Percentiles rank a stretch among this genome's conserved stretches.
phyloP scores from a whole-genome alignment of 2,329 filamentous ascomycete species.

The Trichoderma arundinaceum region DNA sequence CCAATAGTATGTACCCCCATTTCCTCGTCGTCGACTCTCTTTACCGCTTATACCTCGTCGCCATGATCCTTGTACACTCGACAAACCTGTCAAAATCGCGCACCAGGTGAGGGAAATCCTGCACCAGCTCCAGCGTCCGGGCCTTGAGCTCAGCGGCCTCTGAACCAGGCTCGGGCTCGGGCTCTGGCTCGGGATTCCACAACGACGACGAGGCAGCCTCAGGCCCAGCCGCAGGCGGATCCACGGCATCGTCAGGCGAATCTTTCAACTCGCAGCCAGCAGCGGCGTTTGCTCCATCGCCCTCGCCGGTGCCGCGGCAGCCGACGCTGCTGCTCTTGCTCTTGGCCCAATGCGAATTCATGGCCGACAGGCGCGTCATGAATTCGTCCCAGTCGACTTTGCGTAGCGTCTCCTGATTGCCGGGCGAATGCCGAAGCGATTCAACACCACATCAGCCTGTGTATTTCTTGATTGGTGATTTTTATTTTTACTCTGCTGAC shows the following conservation, averaged over 20 bases:
- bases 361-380: constrained; percentile 30
- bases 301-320: constrained; percentile 20
- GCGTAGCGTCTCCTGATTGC: constrained; percentile 36
- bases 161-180: constrained; percentile 21
- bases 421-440: constrained; percentile 5
- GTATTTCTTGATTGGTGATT: too few relatives aligned
- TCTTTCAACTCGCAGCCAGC: background rate
- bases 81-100: constrained; percentile 40
- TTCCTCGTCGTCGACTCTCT: background rate
- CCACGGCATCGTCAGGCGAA: constrained; percentile 3
- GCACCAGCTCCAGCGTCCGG: constrained; percentile 36
- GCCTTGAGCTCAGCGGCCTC: constrained; percentile 36
- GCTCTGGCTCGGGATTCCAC: constrained; percentile 4
- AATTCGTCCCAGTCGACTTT: constrained; percentile 40
- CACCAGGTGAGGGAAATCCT: constrained; percentile 40
- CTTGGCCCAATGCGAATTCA: constrained; percentile 35
- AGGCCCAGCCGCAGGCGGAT: background rate
- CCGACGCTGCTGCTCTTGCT: constrained; percentile 19
- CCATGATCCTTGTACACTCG: constrained; percentile 33
- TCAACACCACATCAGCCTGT: constrained; percentile 6
- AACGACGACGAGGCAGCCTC: background rate
- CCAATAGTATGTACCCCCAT: background rate
- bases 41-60: constrained; percentile 7
- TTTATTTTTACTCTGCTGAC: background rate
- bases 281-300: background rate